Base-by-base conservation (phyloP, 1,284 basidiomycete genomes). In the Tylopilus orsonianus region DNA sequence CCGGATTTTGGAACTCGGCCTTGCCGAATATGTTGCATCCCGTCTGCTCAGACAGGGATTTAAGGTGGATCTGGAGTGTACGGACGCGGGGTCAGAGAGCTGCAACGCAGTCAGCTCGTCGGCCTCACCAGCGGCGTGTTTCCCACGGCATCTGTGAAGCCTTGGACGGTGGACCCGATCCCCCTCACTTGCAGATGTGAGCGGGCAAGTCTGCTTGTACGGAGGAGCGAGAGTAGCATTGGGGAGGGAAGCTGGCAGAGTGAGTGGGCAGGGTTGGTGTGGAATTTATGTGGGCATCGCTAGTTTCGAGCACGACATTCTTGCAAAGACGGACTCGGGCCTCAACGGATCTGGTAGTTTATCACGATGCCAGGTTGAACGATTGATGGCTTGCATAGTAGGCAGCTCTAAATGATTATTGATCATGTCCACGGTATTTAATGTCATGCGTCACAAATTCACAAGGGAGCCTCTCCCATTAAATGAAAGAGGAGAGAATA, bases 1-100 rank as follows among this genome's bases (percentile, higher is more conserved):
- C 97, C 0, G 97, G 97, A 62, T 97, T 97, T 75, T 97, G 93
- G 67, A 98, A 96, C 72, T 99, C 96, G 41, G 94, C 93, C 69
- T 99, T 99, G 37, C 91, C 96, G 53, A 88, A 84, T 52, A 99
- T 93, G 52, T 85, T 84, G 53, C 84, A 87, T n/a, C 95, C 95
- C 0, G 85, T 92, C 67, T 83, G 83, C 54, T 94, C 83, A n/a
- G 93, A 97, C 20, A 97, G 77, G 24, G 74, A 73, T 70, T 90
- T 86, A 47, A 97, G 76, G 57, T 86, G 82, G 55, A 97, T 93
- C 93, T 96, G 33, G 24, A 14, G 18, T 20, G 26, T 10, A 27
- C 26, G 26, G 10, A 5, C n/a, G 29, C 5, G 24, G n/a, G 8
- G 41, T 53, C 40, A 54, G 47, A 41, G 44, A 22, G 16, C 16